Evolutionary conservation across 768 basidiomycete species (phyloP).

Genomic region (Cyclocybe aegerita): DNA sequence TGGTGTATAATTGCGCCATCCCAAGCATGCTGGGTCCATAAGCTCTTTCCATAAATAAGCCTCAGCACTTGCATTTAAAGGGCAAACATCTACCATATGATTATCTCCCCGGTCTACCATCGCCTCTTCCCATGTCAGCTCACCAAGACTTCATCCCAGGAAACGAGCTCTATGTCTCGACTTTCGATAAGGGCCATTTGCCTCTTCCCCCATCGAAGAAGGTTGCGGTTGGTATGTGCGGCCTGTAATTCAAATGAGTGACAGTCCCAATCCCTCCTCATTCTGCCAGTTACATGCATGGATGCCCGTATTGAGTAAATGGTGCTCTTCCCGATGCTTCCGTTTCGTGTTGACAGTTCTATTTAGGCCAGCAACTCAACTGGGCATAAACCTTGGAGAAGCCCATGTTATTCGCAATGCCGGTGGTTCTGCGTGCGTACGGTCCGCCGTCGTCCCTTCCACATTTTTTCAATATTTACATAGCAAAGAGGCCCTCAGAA

Average conservation of each 20-base stretch:
- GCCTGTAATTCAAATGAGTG: not conserved
- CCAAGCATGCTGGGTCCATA: not conserved
- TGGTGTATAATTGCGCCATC: constrained; percentile 7
- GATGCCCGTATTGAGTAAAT: constrained; percentile 68
- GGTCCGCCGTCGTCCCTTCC: not conserved
- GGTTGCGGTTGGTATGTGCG: constrained; percentile 26
- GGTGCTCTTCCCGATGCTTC: not conserved
- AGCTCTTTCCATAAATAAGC: constrained; percentile 2
- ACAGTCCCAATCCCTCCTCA: not conserved
- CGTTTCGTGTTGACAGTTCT: not conserved
- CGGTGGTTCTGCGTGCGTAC: constrained; percentile 60
- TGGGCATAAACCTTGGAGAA: constrained; percentile 65
- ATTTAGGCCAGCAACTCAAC: constrained; percentile 51
- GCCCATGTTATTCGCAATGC: constrained; percentile 76
- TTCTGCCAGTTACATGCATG: constrained; percentile 62
- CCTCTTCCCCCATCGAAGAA: constrained; percentile 34
- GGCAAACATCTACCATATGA: too few species aligned
- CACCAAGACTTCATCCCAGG: constrained; percentile 33
- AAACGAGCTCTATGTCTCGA: constrained; percentile 46
- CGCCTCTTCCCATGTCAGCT: constrained; percentile 17
- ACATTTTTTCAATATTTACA: not conserved
- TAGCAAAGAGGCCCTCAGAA: constrained; percentile 65
- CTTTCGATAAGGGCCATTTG: constrained; percentile 42
- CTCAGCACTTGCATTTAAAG: too few species aligned
- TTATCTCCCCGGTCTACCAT: not conserved